Evolutionary conservation across 2,329 filamentous ascomycete species (phyloP).

Genomic region (Colletotrichum camelliae): DNA sequence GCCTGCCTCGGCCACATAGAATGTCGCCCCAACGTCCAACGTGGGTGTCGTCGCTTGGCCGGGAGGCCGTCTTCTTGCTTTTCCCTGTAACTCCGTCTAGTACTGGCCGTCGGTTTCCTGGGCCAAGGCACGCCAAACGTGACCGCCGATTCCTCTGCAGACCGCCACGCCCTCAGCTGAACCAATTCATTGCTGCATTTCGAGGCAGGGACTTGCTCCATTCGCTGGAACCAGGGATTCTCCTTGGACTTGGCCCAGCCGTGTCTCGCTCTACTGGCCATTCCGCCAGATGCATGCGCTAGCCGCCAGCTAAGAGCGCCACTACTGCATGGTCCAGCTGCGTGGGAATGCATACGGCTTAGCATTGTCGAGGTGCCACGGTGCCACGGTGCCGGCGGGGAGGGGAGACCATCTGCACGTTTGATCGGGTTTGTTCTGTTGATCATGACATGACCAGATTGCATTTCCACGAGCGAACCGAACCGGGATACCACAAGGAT

Average conservation of each 20-base stretch:
- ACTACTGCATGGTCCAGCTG: constrained; percentile 19
- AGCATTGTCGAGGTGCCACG: neutral
- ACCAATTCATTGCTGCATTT: neutral
- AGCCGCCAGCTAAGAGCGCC: constrained; percentile 12
- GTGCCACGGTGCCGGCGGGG: constrained; percentile 9
- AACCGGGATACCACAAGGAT: neutral
- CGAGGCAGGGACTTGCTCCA: neutral
- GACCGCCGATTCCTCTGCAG: constrained; percentile 1
- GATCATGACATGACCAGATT: neutral
- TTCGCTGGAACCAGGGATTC: constrained; percentile 1
- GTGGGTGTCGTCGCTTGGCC: neutral
- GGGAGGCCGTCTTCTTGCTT: neutral
- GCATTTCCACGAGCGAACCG: neutral
- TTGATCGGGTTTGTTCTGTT: neutral
- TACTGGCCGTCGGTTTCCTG: neutral
- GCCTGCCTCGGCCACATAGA: neutral
- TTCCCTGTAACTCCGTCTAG: neutral
- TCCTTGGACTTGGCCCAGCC: neutral
- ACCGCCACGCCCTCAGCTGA: constrained; percentile 21
- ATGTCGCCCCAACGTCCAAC: neutral
- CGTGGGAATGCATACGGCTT: constrained; percentile 17
- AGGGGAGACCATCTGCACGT: neutral
- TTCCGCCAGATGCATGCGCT: constrained; percentile 11
- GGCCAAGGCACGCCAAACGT: neutral
- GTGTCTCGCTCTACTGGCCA: constrained; percentile 13